A percentile compares a stretch with the other conserved stretches of the same genome.
Conservation (phyloP, 1,284 basidiomycete species). For the Lentinula novae-zelandiae region DNA sequence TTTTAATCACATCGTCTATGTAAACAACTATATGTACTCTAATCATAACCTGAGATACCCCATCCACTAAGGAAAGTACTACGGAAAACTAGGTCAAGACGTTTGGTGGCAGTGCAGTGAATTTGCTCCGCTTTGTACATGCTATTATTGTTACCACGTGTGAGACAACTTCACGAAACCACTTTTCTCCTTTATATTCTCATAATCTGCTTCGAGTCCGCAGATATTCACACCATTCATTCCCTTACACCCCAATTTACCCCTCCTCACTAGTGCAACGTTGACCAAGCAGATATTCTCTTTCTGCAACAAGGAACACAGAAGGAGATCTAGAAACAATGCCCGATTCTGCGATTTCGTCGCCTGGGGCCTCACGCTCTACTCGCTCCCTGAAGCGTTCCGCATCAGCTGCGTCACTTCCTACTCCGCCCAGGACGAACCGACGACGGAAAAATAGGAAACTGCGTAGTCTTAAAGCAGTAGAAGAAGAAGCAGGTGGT, state of each 20-base stretch:
- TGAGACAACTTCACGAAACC: background rate
- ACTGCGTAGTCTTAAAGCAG: conserved; percentile 2
- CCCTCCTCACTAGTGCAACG: too few relatives aligned
- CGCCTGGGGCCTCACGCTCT: background rate
- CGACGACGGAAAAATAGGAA: conserved; percentile 10
- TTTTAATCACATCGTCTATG: too few relatives aligned
- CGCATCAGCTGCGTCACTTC: conserved; percentile 19
- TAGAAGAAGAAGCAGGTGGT: conserved; percentile 10
- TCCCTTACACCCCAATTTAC: background rate
- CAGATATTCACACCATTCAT: background rate
- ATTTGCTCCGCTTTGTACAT: background rate
- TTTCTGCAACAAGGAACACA: background rate
- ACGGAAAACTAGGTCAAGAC: too few relatives aligned
- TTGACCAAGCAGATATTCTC: too few relatives aligned
- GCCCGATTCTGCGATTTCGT: background rate
- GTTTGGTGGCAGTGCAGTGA: background rate
- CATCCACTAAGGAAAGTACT: too few relatives aligned
- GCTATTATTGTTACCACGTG: background rate
- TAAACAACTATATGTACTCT: too few relatives aligned
- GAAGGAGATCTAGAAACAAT: background rate
- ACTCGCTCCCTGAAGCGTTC: conserved; percentile 13
- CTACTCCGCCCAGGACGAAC: conserved; percentile 19
- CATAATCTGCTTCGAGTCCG: background rate
- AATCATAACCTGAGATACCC: too few relatives aligned
- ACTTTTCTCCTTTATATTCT: background rate